Evolutionary conservation across 108 stramenopile species (phyloP).

Genomic region (Discostella stelligeroides): DNA sequence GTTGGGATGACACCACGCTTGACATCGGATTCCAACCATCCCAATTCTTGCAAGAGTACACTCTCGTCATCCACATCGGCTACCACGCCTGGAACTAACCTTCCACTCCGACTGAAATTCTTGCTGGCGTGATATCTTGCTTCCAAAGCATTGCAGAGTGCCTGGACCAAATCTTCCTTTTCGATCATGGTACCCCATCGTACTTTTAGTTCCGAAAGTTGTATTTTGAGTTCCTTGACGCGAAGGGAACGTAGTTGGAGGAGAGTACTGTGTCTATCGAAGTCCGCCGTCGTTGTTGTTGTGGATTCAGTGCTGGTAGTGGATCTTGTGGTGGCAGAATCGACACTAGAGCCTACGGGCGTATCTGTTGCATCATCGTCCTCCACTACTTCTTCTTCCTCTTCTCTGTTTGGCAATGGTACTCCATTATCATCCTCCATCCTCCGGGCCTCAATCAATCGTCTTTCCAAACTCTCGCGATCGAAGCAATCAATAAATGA

Average conservation of each 20-base stretch:
- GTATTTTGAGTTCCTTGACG: slow-evolving; percentile 58
- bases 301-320: slow-evolving; percentile 1
- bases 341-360: slow-evolving; percentile 1
- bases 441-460: slow-evolving; percentile 59
- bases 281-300: slow-evolving; percentile 12
- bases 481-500: slow-evolving; percentile 74
- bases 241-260: slow-evolving; percentile 57
- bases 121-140: slow-evolving; percentile 24
- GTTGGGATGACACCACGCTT: slow-evolving; percentile 1
- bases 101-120: slow-evolving; percentile 65
- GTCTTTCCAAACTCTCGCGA: slow-evolving; percentile 58
- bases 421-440: too few species aligned
- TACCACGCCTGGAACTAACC: slow-evolving; percentile 59
- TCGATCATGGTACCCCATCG: slow-evolving; percentile 73
- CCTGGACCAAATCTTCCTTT: slow-evolving; percentile 80
- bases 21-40: slow-evolving; percentile 32
- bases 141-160: slow-evolving; percentile 60
- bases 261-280: slow-evolving; percentile 50
- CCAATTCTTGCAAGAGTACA: slow-evolving; percentile 59
- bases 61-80: slow-evolving; percentile 61
- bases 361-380: background rate
- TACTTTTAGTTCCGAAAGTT: slow-evolving; percentile 66
- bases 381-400: background rate
- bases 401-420: too few species aligned
- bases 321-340: slow-evolving; percentile 1